phyloP scores from a whole-genome alignment of 208 protist species.

The Leishmania major region DNA sequence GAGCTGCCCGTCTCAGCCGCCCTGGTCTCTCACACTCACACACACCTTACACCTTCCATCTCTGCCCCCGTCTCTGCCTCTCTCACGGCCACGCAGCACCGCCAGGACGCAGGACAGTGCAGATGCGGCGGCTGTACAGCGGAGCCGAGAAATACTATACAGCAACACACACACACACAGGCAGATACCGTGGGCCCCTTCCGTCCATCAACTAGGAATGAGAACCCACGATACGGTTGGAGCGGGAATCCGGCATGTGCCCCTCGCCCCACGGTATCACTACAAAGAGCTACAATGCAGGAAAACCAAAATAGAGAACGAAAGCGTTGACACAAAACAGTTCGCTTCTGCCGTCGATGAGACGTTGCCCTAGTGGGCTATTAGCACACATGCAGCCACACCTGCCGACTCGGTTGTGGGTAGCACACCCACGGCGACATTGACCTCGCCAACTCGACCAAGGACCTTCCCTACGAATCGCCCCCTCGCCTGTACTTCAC shows the following conservation, averaged over 20 bases:
- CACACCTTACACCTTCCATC: too few species aligned
- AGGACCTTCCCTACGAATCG: neutral
- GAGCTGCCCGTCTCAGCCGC: neutral
- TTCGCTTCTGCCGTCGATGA: neutral
- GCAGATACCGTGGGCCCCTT: neutral
- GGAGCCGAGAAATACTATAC: neutral
- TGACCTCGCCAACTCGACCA: neutral
- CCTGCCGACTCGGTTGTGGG: neutral
- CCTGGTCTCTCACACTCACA: too few species aligned
- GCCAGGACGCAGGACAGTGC: neutral
- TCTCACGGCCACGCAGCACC: neutral
- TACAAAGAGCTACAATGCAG: neutral
- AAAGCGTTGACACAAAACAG: neutral
- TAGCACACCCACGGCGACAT: neutral
- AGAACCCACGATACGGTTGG: neutral
- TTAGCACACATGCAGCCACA: neutral
- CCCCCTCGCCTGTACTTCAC: neutral
- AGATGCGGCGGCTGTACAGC: neutral
- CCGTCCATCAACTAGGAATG: neutral
- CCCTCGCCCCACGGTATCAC: neutral
- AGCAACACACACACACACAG: neutral
- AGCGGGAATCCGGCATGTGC: too few species aligned
- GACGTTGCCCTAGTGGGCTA: neutral
- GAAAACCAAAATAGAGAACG: neutral
- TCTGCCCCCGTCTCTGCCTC: too few species aligned